Evolutionary conservation across 2,329 filamentous ascomycete species (phyloP), one percentile per base, ranked within the genome.

Genomic region (Colletotrichum lentis): DNA sequence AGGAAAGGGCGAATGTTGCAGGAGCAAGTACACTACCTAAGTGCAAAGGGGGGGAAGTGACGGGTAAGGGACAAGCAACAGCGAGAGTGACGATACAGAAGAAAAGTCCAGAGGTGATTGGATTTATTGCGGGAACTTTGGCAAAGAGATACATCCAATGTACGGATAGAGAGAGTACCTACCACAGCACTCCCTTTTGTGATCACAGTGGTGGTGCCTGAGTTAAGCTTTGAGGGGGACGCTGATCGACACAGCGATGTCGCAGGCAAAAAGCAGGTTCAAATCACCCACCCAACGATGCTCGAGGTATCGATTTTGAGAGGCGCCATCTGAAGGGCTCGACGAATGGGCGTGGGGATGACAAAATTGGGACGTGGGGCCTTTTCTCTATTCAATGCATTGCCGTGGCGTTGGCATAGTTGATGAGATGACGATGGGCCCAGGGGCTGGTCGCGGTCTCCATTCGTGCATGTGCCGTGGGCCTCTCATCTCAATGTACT

Each of bases 161-260:
- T 16, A 24, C 20, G 31, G n/a, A 35, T 10, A 27, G 37, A 22
- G 10, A 11, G 12, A 52, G 49, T 18, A 31, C 39, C 24, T 31
- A 31, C 31, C 31, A 8, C 7, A 31, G 27, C 6, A 31, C 7
- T 31, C 8, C 27, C 4, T 35, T 3, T 35, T 35, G 31, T 35
- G 31, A 27, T 37, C 24, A 49, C 24, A 24, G 5, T 20, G 47
- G 20, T 47, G 41, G 31, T 44, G 31, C 41, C 43, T 37, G 47
- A 67, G 56, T 67, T 69, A 69, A 69, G 66, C 66, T 69, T 69
- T 69, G 57, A 60, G 57, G 44, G 63, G 55, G 66, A 37, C 55
- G 41, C 39, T 69, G 62, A 69, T 67, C 66, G 66, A 57, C 66
- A 47, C 66, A 67, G 56, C 66, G 66, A 69, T 66, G 66, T 69